Base-by-base conservation (phyloP, 73 alveolate genomes). In the Uronychia binucleata region DNA sequence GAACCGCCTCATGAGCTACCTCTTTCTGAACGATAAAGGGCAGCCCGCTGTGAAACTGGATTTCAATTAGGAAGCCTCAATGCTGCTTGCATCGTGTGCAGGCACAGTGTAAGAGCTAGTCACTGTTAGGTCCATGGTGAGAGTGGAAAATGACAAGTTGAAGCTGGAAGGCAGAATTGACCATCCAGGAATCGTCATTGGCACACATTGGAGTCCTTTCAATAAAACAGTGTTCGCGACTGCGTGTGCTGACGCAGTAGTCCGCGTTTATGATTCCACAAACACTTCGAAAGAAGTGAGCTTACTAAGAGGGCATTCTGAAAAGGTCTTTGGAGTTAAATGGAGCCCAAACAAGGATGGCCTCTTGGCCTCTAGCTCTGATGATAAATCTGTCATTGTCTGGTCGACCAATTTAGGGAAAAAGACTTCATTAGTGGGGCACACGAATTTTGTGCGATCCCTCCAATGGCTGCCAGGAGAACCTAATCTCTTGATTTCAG, bases 291-390 rank as follows among this genome's bases (percentile, higher is more conserved):
- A 85, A 28, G 87, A 83, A 0, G 19, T 82, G 0, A 60, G 29
- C 46, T 59, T 74, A 57, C 77, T 95, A 58, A 0, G 35, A 34
- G 97, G 96, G 13, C 98, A 95, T 78, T 90, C 57, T 35, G 92
- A 83, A 76, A 83, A 31, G 34, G 90, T 90, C 1, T 95, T 95
- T 83, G 92, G 93, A 14, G 86, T 95, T 35, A 88, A 78, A 28
- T 90, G 85, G 77, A 93, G 91, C 77, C 94, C 96, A 28, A 59
- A 80, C 58, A 28, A 82, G 1, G 84, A 90, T 33, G 75, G 93
- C 79, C 57, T 93, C 33, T 77, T 95, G 31, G 98, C 98, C 30
- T 81, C 95, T 74, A 88, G 94, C 0, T 87, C 97, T 11, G 98
- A 95, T 79, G 98, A 95, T 88, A 79, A 77, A 31, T 91, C 93